Percentiles rank a stretch among this genome's conserved stretches.
Evolutionary conservation across 164 flowering plant genomes (phyloP).

Genomic region (Vitis riparia): DNA sequence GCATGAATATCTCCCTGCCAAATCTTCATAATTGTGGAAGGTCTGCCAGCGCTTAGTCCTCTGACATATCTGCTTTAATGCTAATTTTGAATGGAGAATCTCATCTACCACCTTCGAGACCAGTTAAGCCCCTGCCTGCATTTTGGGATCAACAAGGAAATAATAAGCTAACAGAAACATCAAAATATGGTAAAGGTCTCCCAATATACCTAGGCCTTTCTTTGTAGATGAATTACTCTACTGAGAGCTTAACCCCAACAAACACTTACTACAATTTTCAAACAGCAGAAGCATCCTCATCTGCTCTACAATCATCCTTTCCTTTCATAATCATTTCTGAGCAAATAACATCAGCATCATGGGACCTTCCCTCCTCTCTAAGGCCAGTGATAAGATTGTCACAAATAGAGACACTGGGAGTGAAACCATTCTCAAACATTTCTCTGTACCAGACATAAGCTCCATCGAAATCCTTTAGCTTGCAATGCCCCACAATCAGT

Average conservation of each 20-base stretch:
- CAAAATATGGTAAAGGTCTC: not conserved
- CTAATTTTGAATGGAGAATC: not conserved
- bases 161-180: not conserved
- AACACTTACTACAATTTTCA: conserved; percentile 17
- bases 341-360: conserved; percentile 46
- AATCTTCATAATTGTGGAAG: not conserved
- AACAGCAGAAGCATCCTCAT: conserved; percentile 22
- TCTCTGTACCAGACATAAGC: conserved; percentile 65
- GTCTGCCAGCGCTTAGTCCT: not conserved
- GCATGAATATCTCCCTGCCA: not conserved
- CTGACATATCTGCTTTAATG: not conserved
- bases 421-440: conserved; percentile 53
- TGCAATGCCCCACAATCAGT: conserved; percentile 54
- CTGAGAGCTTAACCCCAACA: too few relatives aligned
- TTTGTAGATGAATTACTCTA: not conserved
- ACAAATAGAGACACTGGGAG: conserved; percentile 26
- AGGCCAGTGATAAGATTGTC: conserved; percentile 55
- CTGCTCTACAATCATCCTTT: conserved; percentile 17
- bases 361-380: conserved; percentile 40
- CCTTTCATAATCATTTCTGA: conserved; percentile 47
- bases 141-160: too few relatives aligned
- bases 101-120: not conserved
- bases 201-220: not conserved
- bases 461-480: conserved; percentile 39
- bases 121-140: too few relatives aligned